These are phyloP conservation scores for Fusarium cicatricum DNA, from an alignment of 2,329 filamentous ascomycete species.

Conservation along the genomic window DNA sequence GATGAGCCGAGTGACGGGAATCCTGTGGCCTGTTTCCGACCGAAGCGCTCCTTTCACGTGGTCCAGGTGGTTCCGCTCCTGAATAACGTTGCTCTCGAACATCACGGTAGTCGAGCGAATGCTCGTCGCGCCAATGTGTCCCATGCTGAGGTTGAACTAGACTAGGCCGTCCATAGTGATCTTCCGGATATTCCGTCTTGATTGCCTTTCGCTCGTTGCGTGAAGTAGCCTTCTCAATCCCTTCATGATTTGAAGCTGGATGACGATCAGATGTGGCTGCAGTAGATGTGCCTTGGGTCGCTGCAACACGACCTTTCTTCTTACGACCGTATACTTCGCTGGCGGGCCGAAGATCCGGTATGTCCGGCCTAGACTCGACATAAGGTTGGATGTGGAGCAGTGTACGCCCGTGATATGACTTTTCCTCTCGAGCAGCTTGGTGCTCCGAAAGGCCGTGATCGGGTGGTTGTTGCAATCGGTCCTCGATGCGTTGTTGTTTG, in stretches of 20 bases:
- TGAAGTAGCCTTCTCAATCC: background rate
- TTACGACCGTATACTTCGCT: constrained; percentile 45
- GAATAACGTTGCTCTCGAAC: constrained; percentile 24
- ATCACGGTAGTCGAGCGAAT: constrained; percentile 27
- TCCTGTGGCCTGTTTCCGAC: constrained; percentile 26
- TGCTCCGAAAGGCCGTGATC: background rate
- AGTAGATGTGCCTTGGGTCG: background rate
- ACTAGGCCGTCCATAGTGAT: background rate
- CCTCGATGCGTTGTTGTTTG: background rate
- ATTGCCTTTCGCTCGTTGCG: background rate
- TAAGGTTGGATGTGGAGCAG: background rate
- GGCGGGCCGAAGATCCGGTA: constrained; percentile 40
- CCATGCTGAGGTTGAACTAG: background rate
- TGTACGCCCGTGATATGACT: background rate
- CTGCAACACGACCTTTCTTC: constrained; percentile 12
- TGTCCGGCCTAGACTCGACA: constrained; percentile 7
- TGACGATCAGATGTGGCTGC: background rate
- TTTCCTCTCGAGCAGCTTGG: background rate
- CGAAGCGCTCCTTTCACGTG: constrained; percentile 29
- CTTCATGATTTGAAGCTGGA: constrained; percentile 2
- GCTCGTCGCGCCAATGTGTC: constrained; percentile 13
- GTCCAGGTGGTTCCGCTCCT: background rate
- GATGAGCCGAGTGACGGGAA: background rate
- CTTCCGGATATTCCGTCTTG: constrained; percentile 1
- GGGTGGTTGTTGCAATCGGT: background rate